Evolutionary conservation across 2,329 filamentous ascomycete species (phyloP).

Genomic region (Diaporthe sp.): DNA sequence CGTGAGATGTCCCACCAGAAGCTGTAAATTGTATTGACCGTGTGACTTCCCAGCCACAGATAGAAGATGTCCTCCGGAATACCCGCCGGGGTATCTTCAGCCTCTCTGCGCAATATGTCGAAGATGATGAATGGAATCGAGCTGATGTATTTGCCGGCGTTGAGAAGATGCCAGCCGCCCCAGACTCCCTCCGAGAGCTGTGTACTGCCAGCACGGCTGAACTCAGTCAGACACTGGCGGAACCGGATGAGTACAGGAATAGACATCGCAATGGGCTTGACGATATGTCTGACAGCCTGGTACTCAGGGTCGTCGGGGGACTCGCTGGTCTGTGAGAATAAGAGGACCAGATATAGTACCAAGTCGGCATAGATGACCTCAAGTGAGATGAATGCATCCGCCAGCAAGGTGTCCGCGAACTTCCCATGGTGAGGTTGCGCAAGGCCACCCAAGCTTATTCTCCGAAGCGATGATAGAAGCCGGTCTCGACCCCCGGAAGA

Average conservation of each 20-base stretch:
- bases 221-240: conserved; percentile 16
- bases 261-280: conserved; percentile 19
- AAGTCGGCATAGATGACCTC: conserved; percentile 4
- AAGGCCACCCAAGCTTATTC: conserved; percentile 11
- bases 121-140: conserved; percentile 20
- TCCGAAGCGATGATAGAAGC: neutral
- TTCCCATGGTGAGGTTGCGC: conserved; percentile 21
- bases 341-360: neutral
- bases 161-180: conserved; percentile 21
- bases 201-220: neutral
- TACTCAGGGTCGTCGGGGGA: conserved; percentile 1
- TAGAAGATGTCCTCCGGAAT: conserved; percentile 19
- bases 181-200: conserved; percentile 9
- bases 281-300: conserved; percentile 7
- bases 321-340: neutral
- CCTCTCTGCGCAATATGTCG: conserved; percentile 14
- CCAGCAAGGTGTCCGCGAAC: conserved; percentile 17
- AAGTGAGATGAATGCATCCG: conserved; percentile 16
- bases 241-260: neutral
- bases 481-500: conserved; percentile 1
- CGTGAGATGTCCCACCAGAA: conserved; percentile 24
- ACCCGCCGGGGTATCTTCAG: conserved; percentile 4
- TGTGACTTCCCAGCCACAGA: conserved; percentile 19
- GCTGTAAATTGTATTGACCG: conserved; percentile 1
- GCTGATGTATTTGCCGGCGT: conserved; percentile 26